A percentile compares a stretch with the other conserved stretches of the same genome.
Conservation (phyloP, 805 yeast genomes). For the Isabelozyma rhagii region DNA sequence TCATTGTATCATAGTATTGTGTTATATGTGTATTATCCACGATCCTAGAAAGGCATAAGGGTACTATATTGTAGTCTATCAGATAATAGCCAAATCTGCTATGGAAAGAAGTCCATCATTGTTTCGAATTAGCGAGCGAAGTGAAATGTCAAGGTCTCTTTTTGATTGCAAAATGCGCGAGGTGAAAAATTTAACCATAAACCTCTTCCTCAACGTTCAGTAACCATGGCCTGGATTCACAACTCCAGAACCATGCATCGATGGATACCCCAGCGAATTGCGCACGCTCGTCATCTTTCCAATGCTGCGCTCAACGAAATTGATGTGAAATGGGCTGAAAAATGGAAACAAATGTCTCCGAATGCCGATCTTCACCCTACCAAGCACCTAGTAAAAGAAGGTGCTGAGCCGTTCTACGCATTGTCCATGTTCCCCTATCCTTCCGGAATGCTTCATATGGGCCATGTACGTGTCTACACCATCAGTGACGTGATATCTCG, state of each 20-base stretch:
- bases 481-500: constrained; percentile 83
- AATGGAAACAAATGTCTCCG: constrained; percentile 42
- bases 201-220: too few relatives aligned
- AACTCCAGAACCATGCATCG: neutral
- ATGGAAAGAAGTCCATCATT: too few relatives aligned
- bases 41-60: constrained; percentile 4
- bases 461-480: constrained; percentile 90
- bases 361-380: constrained; percentile 36
- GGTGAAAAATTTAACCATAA: neutral
- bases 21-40: constrained; percentile 4
- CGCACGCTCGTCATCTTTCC: neutral
- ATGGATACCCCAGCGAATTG: neutral
- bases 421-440: constrained; percentile 96
- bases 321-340: constrained; percentile 49
- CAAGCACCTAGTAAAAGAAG: constrained; percentile 12
- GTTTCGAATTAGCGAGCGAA: too few relatives aligned
- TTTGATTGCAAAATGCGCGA: too few relatives aligned
- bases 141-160: too few relatives aligned
- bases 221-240: neutral
- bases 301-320: constrained; percentile 21
- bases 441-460: constrained; percentile 88
- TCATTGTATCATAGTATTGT: constrained; percentile 9
- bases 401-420: constrained; percentile 49
- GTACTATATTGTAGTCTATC: neutral
- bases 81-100: too few relatives aligned